These are phyloP conservation scores for Candida michaelii DNA, from an alignment of 805 yeast genomes.

Conservation along the genomic window DNA sequence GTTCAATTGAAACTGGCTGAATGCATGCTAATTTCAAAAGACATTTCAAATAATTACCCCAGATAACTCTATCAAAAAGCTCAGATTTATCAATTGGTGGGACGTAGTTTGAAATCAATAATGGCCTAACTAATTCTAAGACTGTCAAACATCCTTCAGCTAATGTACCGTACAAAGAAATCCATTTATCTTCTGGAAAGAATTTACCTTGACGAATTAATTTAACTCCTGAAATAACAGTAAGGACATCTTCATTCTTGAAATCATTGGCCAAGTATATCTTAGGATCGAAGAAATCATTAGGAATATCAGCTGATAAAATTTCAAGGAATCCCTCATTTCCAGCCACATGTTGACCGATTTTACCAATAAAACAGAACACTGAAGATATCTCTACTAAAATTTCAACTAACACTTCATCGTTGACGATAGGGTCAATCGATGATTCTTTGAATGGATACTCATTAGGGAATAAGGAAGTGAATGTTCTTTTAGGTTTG, in stretches of 20 bases:
- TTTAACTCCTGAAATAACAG: slow-evolving; percentile 50
- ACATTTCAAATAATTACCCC: slow-evolving; percentile 67
- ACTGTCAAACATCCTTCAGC: slow-evolving; percentile 56
- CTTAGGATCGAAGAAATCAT: slow-evolving; percentile 39
- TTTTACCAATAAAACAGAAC: slow-evolving; percentile 54
- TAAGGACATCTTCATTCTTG: slow-evolving; percentile 41
- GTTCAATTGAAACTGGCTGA: slow-evolving; percentile 69
- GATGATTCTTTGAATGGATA: slow-evolving; percentile 66
- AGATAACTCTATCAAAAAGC: slow-evolving; percentile 55
- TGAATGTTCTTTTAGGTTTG: slow-evolving; percentile 62
- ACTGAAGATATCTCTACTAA: slow-evolving; percentile 67
- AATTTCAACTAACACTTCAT: slow-evolving; percentile 67
- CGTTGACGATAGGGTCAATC: slow-evolving; percentile 72
- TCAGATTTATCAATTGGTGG: slow-evolving; percentile 55
- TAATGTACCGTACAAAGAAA: slow-evolving; percentile 60
- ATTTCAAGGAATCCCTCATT: slow-evolving; percentile 45
- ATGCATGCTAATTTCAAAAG: slow-evolving; percentile 59
- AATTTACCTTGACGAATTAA: slow-evolving; percentile 53
- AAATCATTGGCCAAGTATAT: slow-evolving; percentile 42
- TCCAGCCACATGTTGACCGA: slow-evolving; percentile 43
- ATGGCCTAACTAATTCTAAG: slow-evolving; percentile 52
- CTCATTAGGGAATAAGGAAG: slow-evolving; percentile 64
- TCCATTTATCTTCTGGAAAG: slow-evolving; percentile 72
- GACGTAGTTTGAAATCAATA: slow-evolving; percentile 48
- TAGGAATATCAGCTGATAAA: slow-evolving; percentile 24